phyloP scores from a whole-genome alignment of 1,284 basidiomycete species.

The Mycena citricolor region DNA sequence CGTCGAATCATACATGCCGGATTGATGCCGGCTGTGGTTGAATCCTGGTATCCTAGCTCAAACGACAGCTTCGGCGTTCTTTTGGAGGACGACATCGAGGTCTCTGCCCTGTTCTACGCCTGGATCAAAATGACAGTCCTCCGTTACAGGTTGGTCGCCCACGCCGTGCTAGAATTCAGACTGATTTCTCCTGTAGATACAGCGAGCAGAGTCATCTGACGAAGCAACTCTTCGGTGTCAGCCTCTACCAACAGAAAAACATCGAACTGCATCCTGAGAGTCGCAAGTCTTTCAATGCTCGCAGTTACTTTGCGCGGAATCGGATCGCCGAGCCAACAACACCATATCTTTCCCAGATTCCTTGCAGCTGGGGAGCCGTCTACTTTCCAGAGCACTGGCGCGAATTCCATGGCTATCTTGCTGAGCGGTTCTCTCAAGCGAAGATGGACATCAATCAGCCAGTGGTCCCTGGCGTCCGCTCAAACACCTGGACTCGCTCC shows the following conservation, averaged over 20 bases:
- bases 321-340: conserved; percentile 46
- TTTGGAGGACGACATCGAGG: conserved; percentile 81
- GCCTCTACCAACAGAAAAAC: conserved; percentile 81
- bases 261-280: conserved; percentile 71
- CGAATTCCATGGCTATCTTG: conserved; percentile 77
- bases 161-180: neutral
- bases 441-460: conserved; percentile 41
- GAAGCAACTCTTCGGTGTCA: conserved; percentile 68
- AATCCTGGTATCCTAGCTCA: conserved; percentile 79
- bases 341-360: conserved; percentile 80
- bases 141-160: conserved; percentile 58
- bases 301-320: conserved; percentile 48
- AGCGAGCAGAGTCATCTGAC: conserved; percentile 41
- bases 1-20: conserved; percentile 76
- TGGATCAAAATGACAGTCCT: conserved; percentile 78
- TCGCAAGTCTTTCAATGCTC: conserved; percentile 66
- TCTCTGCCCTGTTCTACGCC: conserved; percentile 80
- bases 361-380: conserved; percentile 88
- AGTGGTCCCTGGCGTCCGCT: conserved; percentile 72
- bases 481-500: conserved; percentile 75
- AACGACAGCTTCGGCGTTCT: conserved; percentile 76
- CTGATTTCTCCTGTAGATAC: conserved; percentile 45
- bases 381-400: conserved; percentile 87
- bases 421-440: conserved; percentile 57
- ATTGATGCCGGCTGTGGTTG: conserved; percentile 76